These are phyloP conservation scores for Lactarius sanguifluus DNA, from an alignment of 768 basidiomycete species.

Conservation along the genomic window DNA sequence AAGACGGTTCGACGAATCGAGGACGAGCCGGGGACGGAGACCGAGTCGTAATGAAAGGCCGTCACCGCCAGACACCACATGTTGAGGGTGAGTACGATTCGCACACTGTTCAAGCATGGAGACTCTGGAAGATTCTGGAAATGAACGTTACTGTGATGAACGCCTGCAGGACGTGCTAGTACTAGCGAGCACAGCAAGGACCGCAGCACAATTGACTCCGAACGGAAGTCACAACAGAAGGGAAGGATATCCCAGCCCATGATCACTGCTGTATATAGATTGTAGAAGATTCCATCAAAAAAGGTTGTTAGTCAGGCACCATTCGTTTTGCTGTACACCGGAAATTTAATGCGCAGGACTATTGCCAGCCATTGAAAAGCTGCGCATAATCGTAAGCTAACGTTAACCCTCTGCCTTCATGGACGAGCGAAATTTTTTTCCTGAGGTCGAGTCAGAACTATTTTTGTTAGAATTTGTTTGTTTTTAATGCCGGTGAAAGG, in stretches of 20 bases:
- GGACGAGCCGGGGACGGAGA: slow-evolving; percentile 49
- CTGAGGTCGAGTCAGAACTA: not conserved
- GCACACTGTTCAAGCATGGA: not conserved
- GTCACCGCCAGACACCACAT: slow-evolving; percentile 6
- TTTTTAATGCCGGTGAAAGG: not conserved
- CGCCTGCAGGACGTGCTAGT: not conserved
- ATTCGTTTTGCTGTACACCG: not conserved
- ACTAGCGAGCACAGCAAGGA: slow-evolving; percentile 5
- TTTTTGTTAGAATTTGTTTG: not conserved
- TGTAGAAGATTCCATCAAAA: not conserved
- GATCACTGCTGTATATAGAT: not conserved
- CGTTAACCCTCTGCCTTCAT: not conserved
- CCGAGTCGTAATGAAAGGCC: slow-evolving; percentile 32
- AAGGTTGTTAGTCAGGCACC: not conserved
- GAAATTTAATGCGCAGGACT: not conserved
- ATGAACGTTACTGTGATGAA: not conserved
- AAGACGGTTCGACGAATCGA: slow-evolving; percentile 68
- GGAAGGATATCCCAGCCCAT: too few relatives aligned
- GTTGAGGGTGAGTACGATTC: not conserved
- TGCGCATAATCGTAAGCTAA: not conserved
- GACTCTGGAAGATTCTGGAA: not conserved
- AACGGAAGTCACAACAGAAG: slow-evolving; percentile 15
- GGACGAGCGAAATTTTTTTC: not conserved
- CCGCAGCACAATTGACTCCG: slow-evolving; percentile 19
- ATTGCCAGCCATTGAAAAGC: not conserved